A percentile compares a stretch with the other conserved stretches of the same genome.
phyloP scores from a whole-genome alignment of 2,329 filamentous ascomycete species.

The Rutstroemia sydowiana region DNA sequence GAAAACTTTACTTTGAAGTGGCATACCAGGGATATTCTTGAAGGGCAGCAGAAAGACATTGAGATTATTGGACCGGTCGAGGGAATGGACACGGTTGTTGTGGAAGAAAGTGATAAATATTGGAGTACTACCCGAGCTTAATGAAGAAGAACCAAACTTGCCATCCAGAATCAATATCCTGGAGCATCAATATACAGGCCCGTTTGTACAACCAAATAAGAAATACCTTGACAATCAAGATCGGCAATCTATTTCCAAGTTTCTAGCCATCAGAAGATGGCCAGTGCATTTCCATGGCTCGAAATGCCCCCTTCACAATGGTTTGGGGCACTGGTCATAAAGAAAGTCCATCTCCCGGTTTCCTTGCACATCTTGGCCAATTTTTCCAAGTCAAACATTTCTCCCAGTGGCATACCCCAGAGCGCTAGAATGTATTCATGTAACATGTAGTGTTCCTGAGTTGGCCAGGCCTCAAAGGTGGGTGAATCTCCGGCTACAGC shows the following conservation, averaged over 20 bases:
- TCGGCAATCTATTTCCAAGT: no score
- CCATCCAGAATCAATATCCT: no score
- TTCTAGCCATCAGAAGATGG: slow-evolving; percentile 32
- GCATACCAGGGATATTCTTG: slow-evolving; percentile 41
- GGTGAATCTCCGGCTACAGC: slow-evolving; percentile 40
- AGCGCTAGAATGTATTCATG: slow-evolving; percentile 29
- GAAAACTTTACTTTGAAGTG: slow-evolving; percentile 47
- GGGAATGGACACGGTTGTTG: slow-evolving; percentile 37
- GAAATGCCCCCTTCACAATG: slow-evolving; percentile 42
- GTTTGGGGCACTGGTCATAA: slow-evolving; percentile 26
- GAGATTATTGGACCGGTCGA: slow-evolving; percentile 42
- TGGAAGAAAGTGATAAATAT: slow-evolving; percentile 39
- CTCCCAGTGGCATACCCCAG: slow-evolving; percentile 30
- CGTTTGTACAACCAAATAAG: no score
- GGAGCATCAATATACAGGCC: no score
- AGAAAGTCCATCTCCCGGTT: slow-evolving; percentile 29
- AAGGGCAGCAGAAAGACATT: slow-evolving; percentile 40
- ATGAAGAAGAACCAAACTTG: neutral
- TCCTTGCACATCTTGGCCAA: slow-evolving; percentile 25
- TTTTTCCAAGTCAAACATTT: slow-evolving; percentile 30
- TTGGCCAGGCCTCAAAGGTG: slow-evolving; percentile 33
- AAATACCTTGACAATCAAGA: no score
- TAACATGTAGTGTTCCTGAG: slow-evolving; percentile 22
- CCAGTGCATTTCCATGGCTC: slow-evolving; percentile 42
- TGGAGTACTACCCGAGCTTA: slow-evolving; percentile 33